Conservation (phyloP, 129 eudicot species). For the Saussurea involucrata region DNA sequence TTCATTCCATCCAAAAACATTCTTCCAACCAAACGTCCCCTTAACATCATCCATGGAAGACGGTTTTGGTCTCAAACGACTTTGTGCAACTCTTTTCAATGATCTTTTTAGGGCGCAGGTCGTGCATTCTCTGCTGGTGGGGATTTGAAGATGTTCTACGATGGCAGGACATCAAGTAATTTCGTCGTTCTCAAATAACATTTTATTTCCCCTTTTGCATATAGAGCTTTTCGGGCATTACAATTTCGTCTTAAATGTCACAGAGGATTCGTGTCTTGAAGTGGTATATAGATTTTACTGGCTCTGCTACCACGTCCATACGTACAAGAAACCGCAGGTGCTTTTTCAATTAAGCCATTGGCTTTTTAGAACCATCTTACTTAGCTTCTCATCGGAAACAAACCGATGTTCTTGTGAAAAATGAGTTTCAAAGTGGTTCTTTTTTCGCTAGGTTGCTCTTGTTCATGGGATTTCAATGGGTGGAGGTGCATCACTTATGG, state of each 20-base stretch:
- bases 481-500: constrained; percentile 99
- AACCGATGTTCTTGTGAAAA: neutral
- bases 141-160: constrained; percentile 84
- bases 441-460: constrained; percentile 67
- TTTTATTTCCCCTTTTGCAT: neutral
- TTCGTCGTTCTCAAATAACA: neutral
- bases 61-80: neutral
- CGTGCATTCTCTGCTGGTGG: constrained; percentile 99
- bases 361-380: neutral
- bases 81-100: neutral
- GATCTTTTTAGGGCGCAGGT: constrained; percentile 73
- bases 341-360: neutral
- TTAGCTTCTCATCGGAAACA: neutral
- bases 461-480: constrained; percentile 97
- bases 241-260: constrained; percentile 12
- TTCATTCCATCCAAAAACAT: too few species aligned
- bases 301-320: constrained; percentile 91
- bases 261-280: constrained; percentile 89
- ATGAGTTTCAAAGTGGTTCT: neutral
- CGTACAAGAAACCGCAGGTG: constrained; percentile 86
- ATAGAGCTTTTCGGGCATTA: neutral
- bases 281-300: constrained; percentile 96
- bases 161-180: constrained; percentile 62
- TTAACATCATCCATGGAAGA: neutral
- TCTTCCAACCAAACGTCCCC: too few species aligned